Conservation (phyloP, 805 yeast genomes). For the Starmerella khaoyaiensis region DNA sequence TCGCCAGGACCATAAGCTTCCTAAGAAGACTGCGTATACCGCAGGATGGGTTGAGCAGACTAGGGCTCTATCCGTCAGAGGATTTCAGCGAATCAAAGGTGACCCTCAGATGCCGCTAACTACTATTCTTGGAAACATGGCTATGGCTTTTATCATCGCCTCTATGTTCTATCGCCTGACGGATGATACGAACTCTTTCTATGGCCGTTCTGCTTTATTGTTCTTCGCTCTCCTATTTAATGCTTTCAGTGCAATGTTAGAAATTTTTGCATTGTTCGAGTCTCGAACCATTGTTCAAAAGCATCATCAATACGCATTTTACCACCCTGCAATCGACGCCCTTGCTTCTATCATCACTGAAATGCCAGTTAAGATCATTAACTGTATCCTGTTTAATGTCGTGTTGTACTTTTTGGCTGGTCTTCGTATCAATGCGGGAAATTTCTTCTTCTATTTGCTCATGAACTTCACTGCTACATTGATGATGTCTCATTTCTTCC, state of each 20-base stretch:
- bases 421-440: constrained; percentile 38
- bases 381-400: constrained; percentile 35
- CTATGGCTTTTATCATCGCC: constrained; percentile 50
- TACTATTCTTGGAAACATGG: constrained; percentile 35
- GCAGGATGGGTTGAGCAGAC: constrained; percentile 39
- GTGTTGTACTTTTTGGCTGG: constrained; percentile 46
- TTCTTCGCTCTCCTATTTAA: constrained; percentile 50
- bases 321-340: constrained; percentile 64
- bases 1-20: constrained; percentile 31
- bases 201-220: constrained; percentile 49
- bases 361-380: constrained; percentile 45
- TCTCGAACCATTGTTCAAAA: constrained; percentile 52
- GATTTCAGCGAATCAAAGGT: constrained; percentile 44
- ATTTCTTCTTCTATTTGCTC: constrained; percentile 40
- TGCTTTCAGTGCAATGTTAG: constrained; percentile 48
- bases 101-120: constrained; percentile 41
- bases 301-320: constrained; percentile 59
- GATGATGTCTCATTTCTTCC: constrained; percentile 41
- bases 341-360: constrained; percentile 48
- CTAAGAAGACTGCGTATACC: constrained; percentile 34
- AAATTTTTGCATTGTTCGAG: constrained; percentile 36
- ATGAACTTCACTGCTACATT: constrained; percentile 35
- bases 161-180: constrained; percentile 48
- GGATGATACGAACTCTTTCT: constrained; percentile 41
- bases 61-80: constrained; percentile 37